Evolutionary conservation across 1,284 basidiomycete species (phyloP), one percentile per base, ranked within the genome.

Genomic region (Fomitopsis pinicola): DNA sequence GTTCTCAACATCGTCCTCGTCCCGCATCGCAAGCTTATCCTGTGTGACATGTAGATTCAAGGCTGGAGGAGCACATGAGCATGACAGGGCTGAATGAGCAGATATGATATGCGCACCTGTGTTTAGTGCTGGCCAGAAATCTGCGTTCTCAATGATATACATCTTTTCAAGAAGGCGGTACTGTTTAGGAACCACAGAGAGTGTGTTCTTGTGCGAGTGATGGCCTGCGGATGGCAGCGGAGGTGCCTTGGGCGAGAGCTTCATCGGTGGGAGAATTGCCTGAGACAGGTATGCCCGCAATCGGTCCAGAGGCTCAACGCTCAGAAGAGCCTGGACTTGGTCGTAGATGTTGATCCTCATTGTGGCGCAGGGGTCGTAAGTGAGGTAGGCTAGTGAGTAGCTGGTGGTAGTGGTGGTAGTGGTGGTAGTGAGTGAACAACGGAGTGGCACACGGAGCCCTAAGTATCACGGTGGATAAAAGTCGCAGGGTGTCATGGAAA

Each of bases 161-260:
- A 84, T 80, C n/a, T 66, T 66, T 62, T 82, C 78, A 12, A 88
- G 70, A 58, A 75, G 75, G 63, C 86, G 76, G 68, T 79, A 81
- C 33, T 70, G 65, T 62, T 84, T 81, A 8, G 81, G 77, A 42
- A 75, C 76, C 52, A 84, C 71, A 22, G 73, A 71, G 15, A 87
- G 73, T 40, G 69, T 61, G 65, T 81, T 80, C 26, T 69, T 65
- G 65, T 82, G 80, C 61, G 77, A 78, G 64, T 77, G 81, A 60
- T 81, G 77, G 30, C 78, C 80, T 7, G 67, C 58, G 2, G 77
- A 73, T 17, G 81, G 82, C 62, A 77, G 67, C 22, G 63, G 48
- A 2, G 76, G 75, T n/a, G 76, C 72, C 46, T 66, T 66, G 22
- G 71, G 63, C 59, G 74, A 72, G 45, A 77, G 71, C 17, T 65